These are phyloP conservation scores for Populus hybrid DNA, from an alignment of 441 rosid species.

Conservation along the genomic window DNA sequence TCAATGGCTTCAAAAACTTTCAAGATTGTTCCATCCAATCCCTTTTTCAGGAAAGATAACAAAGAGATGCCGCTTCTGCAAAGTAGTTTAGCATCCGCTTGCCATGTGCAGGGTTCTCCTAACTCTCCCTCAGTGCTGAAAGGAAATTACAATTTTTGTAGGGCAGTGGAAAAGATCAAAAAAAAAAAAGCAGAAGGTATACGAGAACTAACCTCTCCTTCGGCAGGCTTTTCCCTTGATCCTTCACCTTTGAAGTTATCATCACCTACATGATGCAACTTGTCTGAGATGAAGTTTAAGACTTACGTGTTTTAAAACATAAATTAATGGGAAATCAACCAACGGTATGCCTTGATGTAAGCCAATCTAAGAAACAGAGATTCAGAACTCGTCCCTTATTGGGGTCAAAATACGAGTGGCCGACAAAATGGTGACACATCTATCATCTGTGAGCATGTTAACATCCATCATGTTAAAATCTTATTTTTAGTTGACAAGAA, in stretches of 20 bases:
- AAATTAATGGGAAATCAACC: not conserved
- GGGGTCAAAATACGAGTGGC: not conserved
- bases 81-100: slow-evolving; percentile 17
- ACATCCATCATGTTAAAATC: not conserved
- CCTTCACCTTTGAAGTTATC: slow-evolving; percentile 70
- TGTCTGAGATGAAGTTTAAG: not conserved
- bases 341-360: not conserved
- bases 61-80: slow-evolving; percentile 26
- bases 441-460: not conserved
- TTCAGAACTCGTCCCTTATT: not conserved
- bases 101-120: slow-evolving; percentile 6
- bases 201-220: slow-evolving; percentile 48
- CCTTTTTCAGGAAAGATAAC: slow-evolving; percentile 22
- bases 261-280: slow-evolving; percentile 51
- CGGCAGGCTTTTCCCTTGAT: slow-evolving; percentile 52
- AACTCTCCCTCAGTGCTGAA: slow-evolving; percentile 30
- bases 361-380: not conserved
- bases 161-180: not conserved
- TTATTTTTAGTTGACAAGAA: not conserved
- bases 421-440: not conserved
- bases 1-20: slow-evolving; percentile 18
- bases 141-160: slow-evolving; percentile 4
- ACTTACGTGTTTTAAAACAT: not conserved
- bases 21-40: slow-evolving; percentile 24
- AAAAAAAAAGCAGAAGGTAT: not conserved